Conservation (phyloP, 345 rosid genomes). For the Turritis glabra region DNA sequence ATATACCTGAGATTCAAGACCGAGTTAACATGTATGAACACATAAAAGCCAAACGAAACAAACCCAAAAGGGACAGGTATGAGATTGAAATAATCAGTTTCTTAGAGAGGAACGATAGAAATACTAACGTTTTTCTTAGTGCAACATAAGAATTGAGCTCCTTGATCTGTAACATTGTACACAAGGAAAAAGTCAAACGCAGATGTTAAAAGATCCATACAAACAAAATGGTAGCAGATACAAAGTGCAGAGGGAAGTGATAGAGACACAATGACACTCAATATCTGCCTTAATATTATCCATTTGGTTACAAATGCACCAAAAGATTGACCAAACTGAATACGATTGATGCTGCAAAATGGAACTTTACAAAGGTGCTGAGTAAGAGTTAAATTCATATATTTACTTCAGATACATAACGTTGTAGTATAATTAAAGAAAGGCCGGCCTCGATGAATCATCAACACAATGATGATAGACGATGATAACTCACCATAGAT, state of each 20-base stretch:
- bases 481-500: slow-evolving; percentile 68
- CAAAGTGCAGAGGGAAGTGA: background rate
- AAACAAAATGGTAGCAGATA: slow-evolving; percentile 6
- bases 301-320: background rate
- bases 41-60: slow-evolving; percentile 2
- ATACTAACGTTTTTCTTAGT: slow-evolving; percentile 85
- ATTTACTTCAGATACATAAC: background rate
- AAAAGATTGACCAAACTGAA: slow-evolving; percentile 1
- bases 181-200: background rate
- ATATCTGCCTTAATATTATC: background rate
- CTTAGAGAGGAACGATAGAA: background rate
- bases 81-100: slow-evolving; percentile 1
- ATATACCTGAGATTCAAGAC: slow-evolving; percentile 54
- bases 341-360: background rate
- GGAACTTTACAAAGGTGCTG: background rate
- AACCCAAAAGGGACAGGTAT: background rate
- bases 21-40: slow-evolving; percentile 23
- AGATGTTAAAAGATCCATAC: background rate
- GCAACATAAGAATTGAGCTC: slow-evolving; percentile 95
- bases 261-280: background rate
- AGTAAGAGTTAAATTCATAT: background rate
- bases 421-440: background rate
- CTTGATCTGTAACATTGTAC: slow-evolving; percentile 65
- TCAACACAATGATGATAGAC: background rate
- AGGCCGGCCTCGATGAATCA: background rate